Base-by-base conservation (phyloP, 306 rosid genomes). In the Cicer pinnatifidum region DNA sequence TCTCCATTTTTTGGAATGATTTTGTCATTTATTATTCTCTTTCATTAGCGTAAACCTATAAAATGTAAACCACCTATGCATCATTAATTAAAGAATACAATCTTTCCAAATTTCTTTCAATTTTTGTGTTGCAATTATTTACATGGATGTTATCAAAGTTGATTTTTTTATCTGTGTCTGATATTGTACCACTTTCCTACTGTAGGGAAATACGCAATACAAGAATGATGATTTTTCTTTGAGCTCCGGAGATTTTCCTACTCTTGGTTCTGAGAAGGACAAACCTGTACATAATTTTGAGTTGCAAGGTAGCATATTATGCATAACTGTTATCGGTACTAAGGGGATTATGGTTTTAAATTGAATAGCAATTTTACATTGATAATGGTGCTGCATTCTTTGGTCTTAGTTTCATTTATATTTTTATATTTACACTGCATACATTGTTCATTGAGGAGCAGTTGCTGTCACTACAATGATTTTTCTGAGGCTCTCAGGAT, bases 231-330 rank as follows among this genome's bases (percentile, higher is more conserved):
- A 69, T 61, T 92, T 92, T 85, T 88, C 96, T 28, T 82, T 90
- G 62, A 72, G 91, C 68, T 84, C 98, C 65, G 96, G 96, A 85
- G 98, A 92, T 78, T 92, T 92, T 80, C 98, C 98, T 5, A 85
- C 93, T 19, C 98, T 92, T 83, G 92, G 94, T 83, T 90, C 94
- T 11, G 96, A 86, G 53, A 92, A 85, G 82, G 98, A 88, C 76
- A 87, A 83, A 67, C 75, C 79, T 46, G 85, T 66, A 44, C 91
- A 76, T 75, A 79, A 77, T 72, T 75, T 78, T 5, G 90, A 84
- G 79, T 80, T 75, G 48, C 90, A 79, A 85, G 97, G 97, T 89
- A 69, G 12, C 65, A 20, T 82, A 60, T 66, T 68, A 57, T 83
- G 23, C 40, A 19, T 48, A 44, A 7, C 37, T 76, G 15, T 35